Percentiles rank a stretch among this genome's conserved stretches.
These are phyloP conservation scores for Lanzia echinophila DNA, from an alignment of 2,329 filamentous ascomycete species.

Conservation along the genomic window DNA sequence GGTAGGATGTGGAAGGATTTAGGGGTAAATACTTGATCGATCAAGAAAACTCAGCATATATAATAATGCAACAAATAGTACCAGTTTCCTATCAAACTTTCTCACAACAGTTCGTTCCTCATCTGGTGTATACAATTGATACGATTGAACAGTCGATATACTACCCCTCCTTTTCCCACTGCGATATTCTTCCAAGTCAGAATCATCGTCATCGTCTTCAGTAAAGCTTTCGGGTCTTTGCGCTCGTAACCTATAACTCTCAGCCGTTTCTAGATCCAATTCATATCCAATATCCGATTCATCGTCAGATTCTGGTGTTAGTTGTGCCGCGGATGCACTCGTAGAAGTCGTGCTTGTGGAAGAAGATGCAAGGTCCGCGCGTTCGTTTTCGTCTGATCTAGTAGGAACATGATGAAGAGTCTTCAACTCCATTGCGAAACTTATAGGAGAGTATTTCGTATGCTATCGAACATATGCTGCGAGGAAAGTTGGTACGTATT, in stretches of 20 bases:
- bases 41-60: slow-evolving; percentile 85
- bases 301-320: not conserved
- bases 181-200: not conserved
- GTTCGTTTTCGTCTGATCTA: slow-evolving; percentile 6
- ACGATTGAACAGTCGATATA: slow-evolving; percentile 34
- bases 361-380: slow-evolving; percentile 13
- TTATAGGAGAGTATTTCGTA: not conserved
- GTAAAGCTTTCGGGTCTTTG: not conserved
- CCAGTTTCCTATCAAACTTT: slow-evolving; percentile 72
- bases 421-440: slow-evolving; percentile 11
- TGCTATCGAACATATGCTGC: not conserved
- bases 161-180: slow-evolving; percentile 21
- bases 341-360: slow-evolving; percentile 13
- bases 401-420: slow-evolving; percentile 3
- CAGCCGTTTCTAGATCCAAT: not conserved
- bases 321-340: not conserved
- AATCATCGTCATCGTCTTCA: slow-evolving; percentile 7
- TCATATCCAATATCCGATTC: not conserved
- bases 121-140: slow-evolving; percentile 52
- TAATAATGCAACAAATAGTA: slow-evolving; percentile 72
- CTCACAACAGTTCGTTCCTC: slow-evolving; percentile 66
- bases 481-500: too few relatives aligned
- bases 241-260: not conserved
- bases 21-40: slow-evolving; percentile 59
- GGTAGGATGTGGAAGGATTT: not conserved